Evolutionary conservation across 768 basidiomycete species (phyloP), one percentile per base, ranked within the genome.

Genomic region (Boletus rubropictus): DNA sequence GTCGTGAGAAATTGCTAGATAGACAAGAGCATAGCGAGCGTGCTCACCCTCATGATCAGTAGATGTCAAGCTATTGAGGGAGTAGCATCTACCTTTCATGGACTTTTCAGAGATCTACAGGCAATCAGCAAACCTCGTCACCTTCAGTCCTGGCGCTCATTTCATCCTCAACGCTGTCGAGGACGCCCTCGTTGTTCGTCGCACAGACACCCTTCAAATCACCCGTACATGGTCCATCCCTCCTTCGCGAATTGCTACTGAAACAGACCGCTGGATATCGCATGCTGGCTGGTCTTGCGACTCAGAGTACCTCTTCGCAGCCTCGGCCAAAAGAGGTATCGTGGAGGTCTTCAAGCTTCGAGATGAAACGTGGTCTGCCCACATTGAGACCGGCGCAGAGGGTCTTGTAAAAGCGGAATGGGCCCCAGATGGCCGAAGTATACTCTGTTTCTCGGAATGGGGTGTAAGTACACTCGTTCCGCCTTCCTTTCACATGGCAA

Each of bases 391-490:
- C 7, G 89, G 88, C 22, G 76, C 82, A 21, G 93, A 95, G 72
- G 82, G 93, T 10, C 78, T 96, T 40, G 77, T 82, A 17, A 89
- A 81, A 60, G 89, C 85, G 15, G 89, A 94, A 59, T 97, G 93
- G 93, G 87, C 86, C 0, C 88, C 86, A 3, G 87, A 86, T 60
- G 90, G 90, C 14, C 76, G 87, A 31, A 81, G 80, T 14, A 72
- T 96, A 5, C 68, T 96, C 25, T 94, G 89, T 59, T 97, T 93
- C 67, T 93, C 90, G 4, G 88, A 93, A 56, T 89, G 89, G 86
- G 89, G 87, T 57, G 93, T 94, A 70, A 72, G 92, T 79, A 18
- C 17, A 25, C 35, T 32, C 51, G 46, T 22, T 27, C 6, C n/a
- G 8, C 34, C 27, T 33, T 48, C 17, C 39, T 32, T 32, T 44